Conservation (phyloP, 169 alveolate genomes). For the Plasmodium coatneyi region DNA sequence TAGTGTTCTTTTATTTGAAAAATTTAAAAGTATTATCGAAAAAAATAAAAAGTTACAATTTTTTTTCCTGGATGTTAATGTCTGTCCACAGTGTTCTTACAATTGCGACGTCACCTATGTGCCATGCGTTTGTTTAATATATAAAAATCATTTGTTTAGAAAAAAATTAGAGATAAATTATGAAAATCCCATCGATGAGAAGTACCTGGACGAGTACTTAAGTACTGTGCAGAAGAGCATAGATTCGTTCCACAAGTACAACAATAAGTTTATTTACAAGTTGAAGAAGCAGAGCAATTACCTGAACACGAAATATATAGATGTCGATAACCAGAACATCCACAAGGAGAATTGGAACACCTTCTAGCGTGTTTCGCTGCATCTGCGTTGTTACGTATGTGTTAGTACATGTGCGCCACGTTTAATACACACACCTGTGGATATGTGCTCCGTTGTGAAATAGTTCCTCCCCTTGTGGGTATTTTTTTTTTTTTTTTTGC, state of each 20-base stretch:
- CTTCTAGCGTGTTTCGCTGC: neutral
- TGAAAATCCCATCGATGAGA: conserved; percentile 56
- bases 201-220: conserved; percentile 38
- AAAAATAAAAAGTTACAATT: conserved; percentile 63
- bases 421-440: neutral
- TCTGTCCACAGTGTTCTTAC: conserved; percentile 62
- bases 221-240: conserved; percentile 46
- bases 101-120: conserved; percentile 60
- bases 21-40: conserved; percentile 63
- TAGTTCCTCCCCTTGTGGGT: neutral
- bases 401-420: neutral
- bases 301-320: conserved; percentile 63
- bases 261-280: conserved; percentile 45
- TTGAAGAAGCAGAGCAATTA: conserved; percentile 65
- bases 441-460: neutral
- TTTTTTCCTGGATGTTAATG: conserved; percentile 62
- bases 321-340: conserved; percentile 61
- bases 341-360: conserved; percentile 76
- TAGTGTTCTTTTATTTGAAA: conserved; percentile 58
- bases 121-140: conserved; percentile 54
- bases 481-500: neutral
- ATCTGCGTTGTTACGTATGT: neutral
- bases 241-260: conserved; percentile 36
- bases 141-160: conserved; percentile 59
- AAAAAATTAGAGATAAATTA: conserved; percentile 64